Evolutionary conservation across 139 green algal species (phyloP).

Genomic region (Chlamydomonas sp.): DNA sequence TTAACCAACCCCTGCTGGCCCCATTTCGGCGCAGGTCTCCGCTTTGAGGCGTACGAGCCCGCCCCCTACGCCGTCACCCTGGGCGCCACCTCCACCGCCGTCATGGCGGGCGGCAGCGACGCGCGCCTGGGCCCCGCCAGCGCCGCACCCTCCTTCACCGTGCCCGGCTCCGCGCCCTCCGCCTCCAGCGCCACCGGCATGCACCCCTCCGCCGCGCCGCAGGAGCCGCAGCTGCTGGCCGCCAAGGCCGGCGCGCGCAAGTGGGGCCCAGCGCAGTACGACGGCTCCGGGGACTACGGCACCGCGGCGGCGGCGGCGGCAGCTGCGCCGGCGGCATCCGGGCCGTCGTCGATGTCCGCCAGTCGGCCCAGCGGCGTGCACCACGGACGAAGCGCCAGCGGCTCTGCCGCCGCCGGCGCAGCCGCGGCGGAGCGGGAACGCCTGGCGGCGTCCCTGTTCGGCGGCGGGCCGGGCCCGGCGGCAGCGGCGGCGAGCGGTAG

Average conservation of each 20-base stretch:
- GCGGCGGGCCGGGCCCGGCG: not conserved
- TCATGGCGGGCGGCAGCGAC: slow-evolving; percentile 5
- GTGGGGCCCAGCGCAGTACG: slow-evolving; percentile 36
- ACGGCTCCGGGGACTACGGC: not conserved
- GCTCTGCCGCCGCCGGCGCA: not conserved
- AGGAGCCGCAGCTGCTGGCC: slow-evolving; percentile 23
- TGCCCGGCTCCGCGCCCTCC: not conserved
- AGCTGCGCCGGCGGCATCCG: not conserved
- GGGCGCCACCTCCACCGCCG: slow-evolving; percentile 24
- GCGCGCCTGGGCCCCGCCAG: slow-evolving; percentile 14
- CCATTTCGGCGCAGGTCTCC: slow-evolving; percentile 9
- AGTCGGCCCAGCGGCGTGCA: not conserved
- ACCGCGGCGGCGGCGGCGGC: not conserved
- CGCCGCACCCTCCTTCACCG: not conserved
- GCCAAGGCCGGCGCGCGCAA: not conserved
- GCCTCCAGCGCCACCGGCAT: not conserved
- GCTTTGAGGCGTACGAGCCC: slow-evolving; percentile 48
- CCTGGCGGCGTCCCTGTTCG: slow-evolving; percentile 65
- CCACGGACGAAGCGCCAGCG: not conserved
- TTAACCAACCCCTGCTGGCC: not conserved
- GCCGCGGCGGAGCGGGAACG: slow-evolving; percentile 39
- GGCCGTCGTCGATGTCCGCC: not conserved
- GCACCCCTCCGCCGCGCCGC: not conserved
- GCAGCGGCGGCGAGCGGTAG: not conserved
- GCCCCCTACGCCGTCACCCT: slow-evolving; percentile 30